These are phyloP conservation scores for Penicillium angulare DNA, from an alignment of 495 filamentous ascomycete genomes.

Conservation along the genomic window DNA sequence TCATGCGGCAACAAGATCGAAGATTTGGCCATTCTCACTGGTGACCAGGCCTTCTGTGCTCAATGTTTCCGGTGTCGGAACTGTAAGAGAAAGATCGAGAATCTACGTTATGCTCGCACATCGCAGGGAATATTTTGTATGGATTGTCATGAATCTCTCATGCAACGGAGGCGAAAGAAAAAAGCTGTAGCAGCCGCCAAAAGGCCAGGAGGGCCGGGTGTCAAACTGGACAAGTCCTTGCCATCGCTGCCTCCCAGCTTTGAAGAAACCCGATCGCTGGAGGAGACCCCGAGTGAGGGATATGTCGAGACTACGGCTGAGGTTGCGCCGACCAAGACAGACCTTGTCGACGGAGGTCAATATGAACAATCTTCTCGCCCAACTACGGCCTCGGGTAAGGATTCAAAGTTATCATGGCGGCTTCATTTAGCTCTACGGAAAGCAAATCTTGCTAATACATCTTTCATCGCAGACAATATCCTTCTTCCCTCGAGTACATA, in stretches of 20 bases:
- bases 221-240: slow-evolving; percentile 88
- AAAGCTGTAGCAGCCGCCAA: slow-evolving; percentile 56
- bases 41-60: slow-evolving; percentile 98
- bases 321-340: slow-evolving; percentile 14
- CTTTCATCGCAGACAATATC: slow-evolving; percentile 47
- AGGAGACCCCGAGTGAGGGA: slow-evolving; percentile 60
- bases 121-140: slow-evolving; percentile 99
- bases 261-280: slow-evolving; percentile 60
- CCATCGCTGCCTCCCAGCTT: slow-evolving; percentile 84
- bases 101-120: slow-evolving; percentile 94
- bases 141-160: slow-evolving; percentile 98
- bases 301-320: slow-evolving; percentile 68
- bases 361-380: slow-evolving; percentile 11
- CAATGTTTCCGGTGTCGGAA: slow-evolving; percentile 97
- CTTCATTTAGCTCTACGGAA: neutral
- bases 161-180: slow-evolving; percentile 92
- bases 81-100: slow-evolving; percentile 98
- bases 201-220: slow-evolving; percentile 55
- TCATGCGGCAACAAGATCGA: slow-evolving; percentile 98
- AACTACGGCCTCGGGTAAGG: slow-evolving; percentile 21
- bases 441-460: neutral
- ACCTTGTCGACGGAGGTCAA: slow-evolving; percentile 11
- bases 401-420: too few relatives aligned
- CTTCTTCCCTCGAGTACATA: slow-evolving; percentile 75
- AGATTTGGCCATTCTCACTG: slow-evolving; percentile 94